Base-by-base conservation (phyloP, 371 early-diverging fungal species). In the Lichtheimia corymbifera region DNA sequence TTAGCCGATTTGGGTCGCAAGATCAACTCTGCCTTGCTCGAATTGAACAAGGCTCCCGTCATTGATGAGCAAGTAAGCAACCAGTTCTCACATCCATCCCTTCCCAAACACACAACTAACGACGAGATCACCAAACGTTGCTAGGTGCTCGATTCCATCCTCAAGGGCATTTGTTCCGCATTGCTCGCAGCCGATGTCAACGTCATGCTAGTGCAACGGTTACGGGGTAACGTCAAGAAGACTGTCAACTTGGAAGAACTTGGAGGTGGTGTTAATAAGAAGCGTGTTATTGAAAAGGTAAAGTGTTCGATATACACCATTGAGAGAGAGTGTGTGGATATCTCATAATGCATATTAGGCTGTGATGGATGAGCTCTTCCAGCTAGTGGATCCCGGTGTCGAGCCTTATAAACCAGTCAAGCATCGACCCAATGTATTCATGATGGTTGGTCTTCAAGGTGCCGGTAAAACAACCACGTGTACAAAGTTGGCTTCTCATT, bases 391-490 rank as follows among this genome's bases (percentile, higher is more conserved):
- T 83, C 97, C 99, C 4, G 91, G 92, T 55, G 91, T 86, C 13
- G 90, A 95, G 63, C 83, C 96, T 14, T 97, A 88, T 77, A 88
- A 89, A 62, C 97, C 98, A 35, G 83, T 85, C 40, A 97, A 93
- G 73, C 91, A 91, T 17, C 85, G 86, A 67, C 54, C 85, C 41
- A 98, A 97, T 73, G 85, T 97, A 4, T 89, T 99, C 59, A 95
- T 99, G 94, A 98, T 99, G 88, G 99, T 99, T 25, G 99, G 99
- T 67, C 82, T 99, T 67, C 99, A 99, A 75, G 99, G 99, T 70
- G 87, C 91, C 63, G 99, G 99, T 61, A 99, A 99, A 75, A 99
- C 99, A 4, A 99, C 99, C 0, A 92, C 97, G 5, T 96, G 99
- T 83, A 99, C 99, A 45, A 99, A 99, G 82, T 87, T 99, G 61